Base-by-base conservation (phyloP, 352 stramenopile genomes). In the Phytopythium aichiense region DNA sequence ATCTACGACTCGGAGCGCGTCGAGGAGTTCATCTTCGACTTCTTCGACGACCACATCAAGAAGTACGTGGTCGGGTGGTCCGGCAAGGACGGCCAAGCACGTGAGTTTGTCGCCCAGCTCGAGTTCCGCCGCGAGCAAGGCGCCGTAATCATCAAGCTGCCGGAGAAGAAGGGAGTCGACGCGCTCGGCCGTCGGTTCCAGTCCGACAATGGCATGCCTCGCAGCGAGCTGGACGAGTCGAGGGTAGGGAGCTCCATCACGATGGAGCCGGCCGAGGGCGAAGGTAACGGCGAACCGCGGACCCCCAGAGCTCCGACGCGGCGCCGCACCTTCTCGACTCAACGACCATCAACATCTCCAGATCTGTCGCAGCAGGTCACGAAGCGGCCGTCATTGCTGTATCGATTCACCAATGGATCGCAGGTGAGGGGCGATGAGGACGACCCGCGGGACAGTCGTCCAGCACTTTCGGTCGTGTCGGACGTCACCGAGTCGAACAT, bases 1-100 rank as follows among this genome's bases (percentile, higher is more conserved):
- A 89, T 91, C 33, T 91, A 91, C 54, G 81, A 91, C 42, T 65
- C 76, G 15, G 81, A 91, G 58, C 75, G 76, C 25, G 76, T 91
- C 16, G 81, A 91, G 43, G 79, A 91, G 46, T 91, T 89, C 67
- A 79, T 88, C 61, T 91, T 87, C 50, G 81, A 91, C 42, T 91
- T 89, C 53, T 77, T 67, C 1, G 81, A 91, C 59, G 81, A 91
- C 12, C 69, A 87, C 23, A 62, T 88, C 31, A 73, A 74, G 23
- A 77, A 77, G 7, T 88, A 88, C 37, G 65, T 87, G 7, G 57
- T 68, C 13, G 72, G 74, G 37, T 77, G 69, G 60, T 71, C 46
- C 2, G 77, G 73, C 8, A 60, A 63, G 35, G 76, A 79, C 37
- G 69, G 66, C 3, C 73, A 87, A 31, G 71, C 74, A 0, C 66